A percentile compares a stretch with the other conserved stretches of the same genome.
These are phyloP conservation scores for Colletotrichum chrysophilum DNA, from an alignment of 2,329 filamentous ascomycete species.

Conservation along the genomic window DNA sequence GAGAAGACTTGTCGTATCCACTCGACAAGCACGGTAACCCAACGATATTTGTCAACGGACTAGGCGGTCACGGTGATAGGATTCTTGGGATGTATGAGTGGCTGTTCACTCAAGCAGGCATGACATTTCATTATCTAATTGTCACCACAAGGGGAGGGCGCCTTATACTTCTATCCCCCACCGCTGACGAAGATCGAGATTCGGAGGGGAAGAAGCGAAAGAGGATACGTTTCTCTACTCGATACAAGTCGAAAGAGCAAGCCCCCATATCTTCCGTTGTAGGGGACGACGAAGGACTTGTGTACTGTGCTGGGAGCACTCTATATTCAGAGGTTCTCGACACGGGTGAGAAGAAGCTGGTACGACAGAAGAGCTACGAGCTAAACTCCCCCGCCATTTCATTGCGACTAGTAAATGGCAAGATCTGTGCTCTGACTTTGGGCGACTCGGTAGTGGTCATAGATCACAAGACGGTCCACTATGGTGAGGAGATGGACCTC, in stretches of 20 bases:
- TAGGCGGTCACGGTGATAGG: constrained; percentile 62
- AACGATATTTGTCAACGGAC: constrained; percentile 55
- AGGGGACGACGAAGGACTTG: constrained; percentile 59
- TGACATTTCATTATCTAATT: constrained; percentile 67
- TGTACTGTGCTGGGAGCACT: constrained; percentile 58
- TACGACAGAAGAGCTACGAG: constrained; percentile 47
- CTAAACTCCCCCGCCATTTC: constrained; percentile 59
- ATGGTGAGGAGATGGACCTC: constrained; percentile 38
- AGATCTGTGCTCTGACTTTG: constrained; percentile 56
- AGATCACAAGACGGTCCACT: constrained; percentile 46
- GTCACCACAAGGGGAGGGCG: constrained; percentile 61
- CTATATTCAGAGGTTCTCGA: constrained; percentile 65
- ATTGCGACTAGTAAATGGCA: constrained; percentile 51
- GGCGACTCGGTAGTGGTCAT: constrained; percentile 62
- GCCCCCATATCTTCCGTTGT: constrained; percentile 62
- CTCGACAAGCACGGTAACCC: constrained; percentile 44
- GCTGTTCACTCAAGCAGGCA: constrained; percentile 61
- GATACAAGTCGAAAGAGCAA: constrained; percentile 12
- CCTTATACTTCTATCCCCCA: constrained; percentile 54
- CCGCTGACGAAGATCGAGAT: constrained; percentile 14
- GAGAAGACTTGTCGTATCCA: constrained; percentile 54
- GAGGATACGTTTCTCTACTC: constrained; percentile 11
- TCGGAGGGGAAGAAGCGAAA: constrained; percentile 23
- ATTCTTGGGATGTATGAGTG: constrained; percentile 70
- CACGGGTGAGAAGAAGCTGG: constrained; percentile 54